A percentile compares a stretch with the other conserved stretches of the same genome.
phyloP scores from a whole-genome alignment of 306 rosid species.

The Casuarina equisetifolia region DNA sequence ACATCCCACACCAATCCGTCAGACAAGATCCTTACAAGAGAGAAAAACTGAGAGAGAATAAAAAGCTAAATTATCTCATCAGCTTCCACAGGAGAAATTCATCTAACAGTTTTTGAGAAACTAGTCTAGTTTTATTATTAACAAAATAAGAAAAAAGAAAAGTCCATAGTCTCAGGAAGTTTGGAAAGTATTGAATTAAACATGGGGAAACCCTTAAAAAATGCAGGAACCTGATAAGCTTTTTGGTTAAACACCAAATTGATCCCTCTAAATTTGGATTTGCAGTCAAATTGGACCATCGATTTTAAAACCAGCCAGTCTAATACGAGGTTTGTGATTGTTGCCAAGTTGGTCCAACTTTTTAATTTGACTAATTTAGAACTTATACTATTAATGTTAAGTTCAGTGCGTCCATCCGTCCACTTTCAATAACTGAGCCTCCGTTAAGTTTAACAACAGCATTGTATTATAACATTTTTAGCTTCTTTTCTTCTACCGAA shows the following conservation, averaged over 20 bases:
- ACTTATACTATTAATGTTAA: too few species aligned
- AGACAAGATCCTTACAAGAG: conserved; percentile 24
- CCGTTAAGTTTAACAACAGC: background rate
- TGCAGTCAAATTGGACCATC: too few species aligned
- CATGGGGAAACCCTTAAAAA: background rate
- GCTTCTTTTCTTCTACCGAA: background rate
- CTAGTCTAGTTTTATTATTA: background rate
- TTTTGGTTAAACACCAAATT: too few species aligned
- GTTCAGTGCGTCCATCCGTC: background rate
- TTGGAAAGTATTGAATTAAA: background rate
- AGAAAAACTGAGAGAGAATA: background rate
- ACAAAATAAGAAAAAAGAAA: background rate
- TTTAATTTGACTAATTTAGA: too few species aligned
- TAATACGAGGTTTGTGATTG: too few species aligned
- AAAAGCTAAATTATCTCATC: background rate
- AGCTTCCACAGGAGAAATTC: background rate
- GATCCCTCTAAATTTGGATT: too few species aligned
- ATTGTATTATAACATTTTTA: background rate
- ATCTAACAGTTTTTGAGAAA: background rate
- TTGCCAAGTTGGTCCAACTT: too few species aligned
- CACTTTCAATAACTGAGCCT: background rate
- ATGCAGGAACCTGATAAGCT: background rate
- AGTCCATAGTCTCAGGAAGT: background rate
- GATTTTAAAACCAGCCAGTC: too few species aligned
- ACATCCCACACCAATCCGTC: background rate